Conservation (phyloP, 805 yeast species). For the Saccharomycodes ludwigii region DNA sequence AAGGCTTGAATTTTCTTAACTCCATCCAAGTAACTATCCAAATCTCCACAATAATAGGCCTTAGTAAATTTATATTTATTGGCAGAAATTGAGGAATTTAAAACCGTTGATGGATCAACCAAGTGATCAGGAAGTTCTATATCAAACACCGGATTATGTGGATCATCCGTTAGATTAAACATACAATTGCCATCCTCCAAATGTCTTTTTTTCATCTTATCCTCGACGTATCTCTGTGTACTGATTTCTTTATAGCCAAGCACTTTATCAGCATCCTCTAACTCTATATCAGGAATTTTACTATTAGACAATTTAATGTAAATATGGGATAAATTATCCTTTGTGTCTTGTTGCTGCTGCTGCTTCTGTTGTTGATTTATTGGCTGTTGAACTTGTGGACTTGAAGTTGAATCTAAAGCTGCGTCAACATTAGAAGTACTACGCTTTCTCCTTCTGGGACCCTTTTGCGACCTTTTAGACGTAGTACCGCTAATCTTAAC, state of each 20-base stretch:
- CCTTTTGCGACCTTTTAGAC: constrained; percentile 2
- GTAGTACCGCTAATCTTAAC: not conserved
- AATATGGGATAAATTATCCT: constrained; percentile 35
- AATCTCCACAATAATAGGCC: constrained; percentile 32
- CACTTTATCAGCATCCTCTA: constrained; percentile 69
- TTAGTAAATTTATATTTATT: constrained; percentile 54
- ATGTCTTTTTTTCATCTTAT: constrained; percentile 62
- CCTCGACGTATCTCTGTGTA: constrained; percentile 74
- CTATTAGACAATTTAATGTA: constrained; percentile 83
- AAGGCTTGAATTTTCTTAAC: constrained; percentile 10
- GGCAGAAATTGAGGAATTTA: constrained; percentile 69
- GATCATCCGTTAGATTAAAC: constrained; percentile 79
- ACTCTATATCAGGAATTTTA: constrained; percentile 84
- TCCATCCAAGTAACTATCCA: constrained; percentile 20
- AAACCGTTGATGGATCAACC: constrained; percentile 51
- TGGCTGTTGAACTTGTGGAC: too few relatives aligned
- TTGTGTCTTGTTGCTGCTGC: constrained; percentile 6
- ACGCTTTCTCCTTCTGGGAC: not conserved
- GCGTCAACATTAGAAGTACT: not conserved
- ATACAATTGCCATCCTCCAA: constrained; percentile 57
- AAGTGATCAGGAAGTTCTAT: constrained; percentile 41
- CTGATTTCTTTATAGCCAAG: constrained; percentile 64
- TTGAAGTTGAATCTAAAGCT: too few relatives aligned
- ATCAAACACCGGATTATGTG: constrained; percentile 69
- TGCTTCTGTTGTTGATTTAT: too few relatives aligned